Conservation (phyloP, 1,139 yeast species). For the Suhomyces coccinellae region DNA sequence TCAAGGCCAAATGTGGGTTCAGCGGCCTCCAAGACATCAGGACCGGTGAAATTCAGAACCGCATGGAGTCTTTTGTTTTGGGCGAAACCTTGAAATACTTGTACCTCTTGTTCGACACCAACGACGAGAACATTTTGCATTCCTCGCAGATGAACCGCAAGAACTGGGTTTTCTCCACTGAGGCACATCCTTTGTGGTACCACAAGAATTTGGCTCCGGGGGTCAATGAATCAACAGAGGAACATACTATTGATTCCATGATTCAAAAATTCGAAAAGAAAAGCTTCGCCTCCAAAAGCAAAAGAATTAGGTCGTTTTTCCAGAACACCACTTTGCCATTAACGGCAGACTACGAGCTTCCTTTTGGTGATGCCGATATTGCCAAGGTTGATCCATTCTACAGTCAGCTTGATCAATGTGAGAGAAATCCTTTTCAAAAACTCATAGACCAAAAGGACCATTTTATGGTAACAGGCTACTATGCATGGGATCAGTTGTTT, state of each 20-base stretch:
- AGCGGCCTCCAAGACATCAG: constrained; percentile 74
- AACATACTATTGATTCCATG: constrained; percentile 1
- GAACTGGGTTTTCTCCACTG: constrained; percentile 82
- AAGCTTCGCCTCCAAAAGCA: not conserved
- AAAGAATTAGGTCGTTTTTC: constrained; percentile 12
- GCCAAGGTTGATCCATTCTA: constrained; percentile 24
- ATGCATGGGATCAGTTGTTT: constrained; percentile 40
- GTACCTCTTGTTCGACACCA: constrained; percentile 74
- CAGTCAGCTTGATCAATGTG: constrained; percentile 30
- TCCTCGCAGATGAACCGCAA: constrained; percentile 35
- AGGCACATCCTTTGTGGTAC: constrained; percentile 90
- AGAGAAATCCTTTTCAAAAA: constrained; percentile 30
- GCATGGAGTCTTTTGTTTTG: constrained; percentile 90
- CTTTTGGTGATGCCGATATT: constrained; percentile 15
- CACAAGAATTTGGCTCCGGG: constrained; percentile 22
- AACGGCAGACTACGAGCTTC: constrained; percentile 16
- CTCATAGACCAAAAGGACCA: constrained; percentile 8
- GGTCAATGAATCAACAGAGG: too few relatives aligned
- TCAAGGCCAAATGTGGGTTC: constrained; percentile 72
- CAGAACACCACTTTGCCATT: constrained; percentile 22
- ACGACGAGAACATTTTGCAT: constrained; percentile 53
- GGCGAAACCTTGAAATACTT: constrained; percentile 85
- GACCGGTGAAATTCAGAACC: constrained; percentile 62
- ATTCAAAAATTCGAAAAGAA: constrained; percentile 4
- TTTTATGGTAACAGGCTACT: constrained; percentile 34